Evolutionary conservation across 805 yeast genomes (phyloP).

Genomic region (Candida jianshihensis): DNA sequence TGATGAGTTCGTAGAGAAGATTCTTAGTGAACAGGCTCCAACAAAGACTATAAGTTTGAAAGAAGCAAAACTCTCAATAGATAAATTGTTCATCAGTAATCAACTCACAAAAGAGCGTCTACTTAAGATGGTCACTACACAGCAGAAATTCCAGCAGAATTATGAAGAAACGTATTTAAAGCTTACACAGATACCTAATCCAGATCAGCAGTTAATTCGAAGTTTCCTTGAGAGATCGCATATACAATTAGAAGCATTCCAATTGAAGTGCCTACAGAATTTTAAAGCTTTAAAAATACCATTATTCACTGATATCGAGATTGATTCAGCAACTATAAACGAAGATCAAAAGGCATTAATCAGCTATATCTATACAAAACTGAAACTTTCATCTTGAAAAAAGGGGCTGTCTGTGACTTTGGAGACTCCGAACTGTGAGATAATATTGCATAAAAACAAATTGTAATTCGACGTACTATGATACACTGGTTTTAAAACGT

Average conservation of each 20-base stretch:
- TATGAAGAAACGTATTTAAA: conserved; percentile 1
- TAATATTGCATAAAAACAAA: not conserved
- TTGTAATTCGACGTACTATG: conserved; percentile 23
- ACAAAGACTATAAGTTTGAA: not conserved
- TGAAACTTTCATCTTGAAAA: not conserved
- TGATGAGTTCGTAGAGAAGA: not conserved
- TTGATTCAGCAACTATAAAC: not conserved
- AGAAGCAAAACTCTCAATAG: not conserved
- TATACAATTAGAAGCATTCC: conserved; percentile 3
- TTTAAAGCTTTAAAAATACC: conserved; percentile 5
- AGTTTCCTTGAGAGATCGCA: not conserved
- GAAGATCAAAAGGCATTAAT: conserved; percentile 1
- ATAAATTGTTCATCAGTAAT: too few relatives aligned
- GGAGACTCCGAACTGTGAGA: conserved; percentile 23
- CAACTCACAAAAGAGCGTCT: too few relatives aligned
- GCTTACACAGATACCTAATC: not conserved
- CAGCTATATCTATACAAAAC: not conserved
- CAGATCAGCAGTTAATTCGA: not conserved
- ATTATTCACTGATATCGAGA: not conserved
- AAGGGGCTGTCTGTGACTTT: conserved; percentile 19
- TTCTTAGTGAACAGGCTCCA: not conserved
- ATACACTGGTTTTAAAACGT: conserved; percentile 14
- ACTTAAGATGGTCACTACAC: not conserved
- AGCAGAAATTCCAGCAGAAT: conserved; percentile 1
- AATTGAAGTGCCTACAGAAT: not conserved